These are phyloP conservation scores for Yamadazyma nakazawae DNA, from an alignment of 805 yeast species.

Conservation along the genomic window DNA sequence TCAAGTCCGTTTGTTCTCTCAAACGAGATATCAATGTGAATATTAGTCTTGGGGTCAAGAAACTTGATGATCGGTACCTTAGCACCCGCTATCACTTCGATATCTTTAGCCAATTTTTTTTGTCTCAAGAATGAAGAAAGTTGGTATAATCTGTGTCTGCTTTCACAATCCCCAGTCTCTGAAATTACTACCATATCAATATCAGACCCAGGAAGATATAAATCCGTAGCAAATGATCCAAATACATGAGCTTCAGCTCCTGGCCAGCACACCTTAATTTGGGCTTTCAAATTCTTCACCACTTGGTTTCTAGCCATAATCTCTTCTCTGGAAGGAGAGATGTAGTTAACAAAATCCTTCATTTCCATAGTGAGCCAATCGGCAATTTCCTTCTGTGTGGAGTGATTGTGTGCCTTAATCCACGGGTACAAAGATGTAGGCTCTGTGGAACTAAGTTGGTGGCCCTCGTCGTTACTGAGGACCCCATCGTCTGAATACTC, in stretches of 20 bases:
- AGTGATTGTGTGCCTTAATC: slow-evolving; percentile 75
- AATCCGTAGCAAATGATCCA: slow-evolving; percentile 92
- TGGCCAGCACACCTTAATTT: slow-evolving; percentile 62
- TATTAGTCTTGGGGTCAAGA: slow-evolving; percentile 64
- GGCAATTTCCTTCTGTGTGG: slow-evolving; percentile 70
- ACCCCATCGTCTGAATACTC: slow-evolving; percentile 30
- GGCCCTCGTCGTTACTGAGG: slow-evolving; percentile 35
- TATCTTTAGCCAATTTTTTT: slow-evolving; percentile 58
- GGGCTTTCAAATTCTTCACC: slow-evolving; percentile 54
- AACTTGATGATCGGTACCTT: slow-evolving; percentile 93
- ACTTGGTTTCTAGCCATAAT: slow-evolving; percentile 63
- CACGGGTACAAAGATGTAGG: slow-evolving; percentile 56
- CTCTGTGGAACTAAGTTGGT: slow-evolving; percentile 19
- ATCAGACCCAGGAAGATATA: slow-evolving; percentile 92
- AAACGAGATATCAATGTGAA: slow-evolving; percentile 87
- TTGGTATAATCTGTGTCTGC: slow-evolving; percentile 64
- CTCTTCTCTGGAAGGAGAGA: slow-evolving; percentile 80
- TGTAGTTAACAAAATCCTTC: slow-evolving; percentile 76
- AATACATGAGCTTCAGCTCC: slow-evolving; percentile 79
- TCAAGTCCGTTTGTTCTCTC: slow-evolving; percentile 79
- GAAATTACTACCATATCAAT: slow-evolving; percentile 89
- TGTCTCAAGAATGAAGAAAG: slow-evolving; percentile 67
- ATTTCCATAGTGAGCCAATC: slow-evolving; percentile 88
- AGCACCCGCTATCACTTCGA: slow-evolving; percentile 85
- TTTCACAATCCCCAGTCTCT: slow-evolving; percentile 53